A percentile compares a stretch with the other conserved stretches of the same genome.
These are phyloP conservation scores for Amaranthus palmeri DNA, from an alignment of 148 eudicot genomes.

Conservation along the genomic window DNA sequence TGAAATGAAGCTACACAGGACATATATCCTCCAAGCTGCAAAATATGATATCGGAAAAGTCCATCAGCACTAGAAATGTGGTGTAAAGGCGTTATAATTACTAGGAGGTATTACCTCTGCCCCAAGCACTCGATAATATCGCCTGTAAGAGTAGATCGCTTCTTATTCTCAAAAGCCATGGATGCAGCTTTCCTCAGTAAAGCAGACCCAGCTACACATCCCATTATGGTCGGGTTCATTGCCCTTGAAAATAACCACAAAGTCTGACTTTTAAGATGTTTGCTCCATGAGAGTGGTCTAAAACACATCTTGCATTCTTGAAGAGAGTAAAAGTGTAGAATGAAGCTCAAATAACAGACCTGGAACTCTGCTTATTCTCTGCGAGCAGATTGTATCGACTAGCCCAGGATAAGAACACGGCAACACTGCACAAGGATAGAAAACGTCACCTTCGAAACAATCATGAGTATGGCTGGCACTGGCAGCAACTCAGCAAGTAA, in stretches of 20 bases:
- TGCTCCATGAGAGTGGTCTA: not conserved
- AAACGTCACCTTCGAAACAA: not conserved
- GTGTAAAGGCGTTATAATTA: not conserved
- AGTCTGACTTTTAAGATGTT: not conserved
- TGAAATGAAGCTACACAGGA: conserved; percentile 33
- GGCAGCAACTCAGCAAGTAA: not conserved
- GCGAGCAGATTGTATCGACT: conserved; percentile 31
- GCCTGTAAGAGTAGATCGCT: conserved; percentile 74
- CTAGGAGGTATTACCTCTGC: conserved; percentile 40
- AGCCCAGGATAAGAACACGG: conserved; percentile 86
- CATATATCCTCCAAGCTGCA: conserved; percentile 81
- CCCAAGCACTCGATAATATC: conserved; percentile 89
- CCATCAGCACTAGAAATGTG: too few species aligned
- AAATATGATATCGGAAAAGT: not conserved
- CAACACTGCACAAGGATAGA: conserved; percentile 46
- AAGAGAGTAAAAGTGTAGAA: not conserved
- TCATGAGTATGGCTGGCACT: not conserved
- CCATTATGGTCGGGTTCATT: conserved; percentile 55
- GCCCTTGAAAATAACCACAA: conserved; percentile 9
- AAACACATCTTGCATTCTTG: not conserved
- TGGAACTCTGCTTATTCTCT: conserved; percentile 26
- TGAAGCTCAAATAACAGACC: conserved; percentile 15
- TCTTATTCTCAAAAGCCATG: conserved; percentile 56
- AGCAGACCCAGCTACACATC: conserved; percentile 81
- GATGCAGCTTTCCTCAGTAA: conserved; percentile 81